These are phyloP conservation scores for Pichia cactophila DNA, from an alignment of 1,139 yeast species.

Conservation along the genomic window DNA sequence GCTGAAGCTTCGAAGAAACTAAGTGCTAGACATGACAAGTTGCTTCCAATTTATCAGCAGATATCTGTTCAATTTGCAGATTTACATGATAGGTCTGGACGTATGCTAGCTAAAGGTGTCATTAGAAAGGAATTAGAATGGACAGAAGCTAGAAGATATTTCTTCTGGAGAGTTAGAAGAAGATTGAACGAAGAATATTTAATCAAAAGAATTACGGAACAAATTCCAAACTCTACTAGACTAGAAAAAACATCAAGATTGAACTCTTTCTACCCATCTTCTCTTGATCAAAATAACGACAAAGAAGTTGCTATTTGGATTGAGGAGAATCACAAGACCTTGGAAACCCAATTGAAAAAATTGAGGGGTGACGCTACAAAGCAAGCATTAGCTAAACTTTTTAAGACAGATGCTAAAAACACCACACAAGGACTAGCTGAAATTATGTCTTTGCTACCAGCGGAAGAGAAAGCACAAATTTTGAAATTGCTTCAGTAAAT, in stretches of 20 bases:
- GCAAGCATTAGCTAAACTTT: constrained; percentile 50
- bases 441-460: constrained; percentile 38
- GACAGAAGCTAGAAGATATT: constrained; percentile 84
- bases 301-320: constrained; percentile 78
- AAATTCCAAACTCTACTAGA: constrained; percentile 54
- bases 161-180: constrained; percentile 98
- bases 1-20: constrained; percentile 58
- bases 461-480: constrained; percentile 40
- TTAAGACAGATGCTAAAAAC: constrained; percentile 42
- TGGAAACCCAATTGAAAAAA: constrained; percentile 55
- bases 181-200: constrained; percentile 90
- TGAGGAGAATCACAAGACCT: constrained; percentile 63
- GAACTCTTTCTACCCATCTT: constrained; percentile 79
- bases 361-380: constrained; percentile 60
- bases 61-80: constrained; percentile 95
- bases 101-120: constrained; percentile 93
- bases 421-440: constrained; percentile 44
- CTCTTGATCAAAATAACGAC: constrained; percentile 67
- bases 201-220: constrained; percentile 64
- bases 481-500: constrained; percentile 27
- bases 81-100: constrained; percentile 92
- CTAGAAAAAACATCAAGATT: constrained; percentile 81
- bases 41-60: constrained; percentile 87
- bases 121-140: constrained; percentile 81
- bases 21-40: constrained; percentile 66